Conservation (phyloP, 495 filamentous ascomycete species). For the Lentithecium fluviatile region DNA sequence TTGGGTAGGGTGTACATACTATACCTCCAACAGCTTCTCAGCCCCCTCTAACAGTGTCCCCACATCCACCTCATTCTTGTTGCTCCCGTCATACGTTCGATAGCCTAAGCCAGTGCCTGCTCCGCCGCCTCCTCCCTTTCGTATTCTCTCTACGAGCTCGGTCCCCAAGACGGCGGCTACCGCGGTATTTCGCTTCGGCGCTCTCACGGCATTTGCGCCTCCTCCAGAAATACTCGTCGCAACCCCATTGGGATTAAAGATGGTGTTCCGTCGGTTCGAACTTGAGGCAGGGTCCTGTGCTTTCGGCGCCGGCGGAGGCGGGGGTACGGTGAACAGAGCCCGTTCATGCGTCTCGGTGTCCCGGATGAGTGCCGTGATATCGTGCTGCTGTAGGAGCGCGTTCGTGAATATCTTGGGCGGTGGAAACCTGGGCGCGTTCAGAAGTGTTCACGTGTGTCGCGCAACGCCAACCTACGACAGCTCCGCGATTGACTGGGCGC, state of each 20-base stretch:
- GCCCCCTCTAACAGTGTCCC: slow-evolving; percentile 82
- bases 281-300: slow-evolving; percentile 44
- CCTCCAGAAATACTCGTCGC: slow-evolving; percentile 47
- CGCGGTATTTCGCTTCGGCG: slow-evolving; percentile 72
- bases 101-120: slow-evolving; percentile 42
- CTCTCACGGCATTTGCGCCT: slow-evolving; percentile 53
- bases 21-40: slow-evolving; percentile 86
- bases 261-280: slow-evolving; percentile 51
- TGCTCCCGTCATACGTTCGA: slow-evolving; percentile 39
- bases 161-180: slow-evolving; percentile 86
- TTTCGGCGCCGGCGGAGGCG: slow-evolving; percentile 53
- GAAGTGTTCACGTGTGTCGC: not conserved
- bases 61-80: slow-evolving; percentile 74
- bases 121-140: slow-evolving; percentile 53
- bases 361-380: slow-evolving; percentile 91
- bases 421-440: slow-evolving; percentile 60
- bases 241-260: slow-evolving; percentile 47
- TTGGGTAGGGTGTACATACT: slow-evolving; percentile 51
- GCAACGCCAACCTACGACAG: slow-evolving; percentile 62
- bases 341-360: slow-evolving; percentile 95
- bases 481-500: slow-evolving; percentile 76
- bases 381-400: slow-evolving; percentile 78
- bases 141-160: slow-evolving; percentile 81
- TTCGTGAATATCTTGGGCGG: slow-evolving; percentile 95
- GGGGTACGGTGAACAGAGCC: slow-evolving; percentile 87